Percentiles rank a stretch among this genome's conserved stretches.
These are phyloP conservation scores for Maudiozyma humilis DNA, from an alignment of 1,139 yeast species.

Conservation along the genomic window DNA sequence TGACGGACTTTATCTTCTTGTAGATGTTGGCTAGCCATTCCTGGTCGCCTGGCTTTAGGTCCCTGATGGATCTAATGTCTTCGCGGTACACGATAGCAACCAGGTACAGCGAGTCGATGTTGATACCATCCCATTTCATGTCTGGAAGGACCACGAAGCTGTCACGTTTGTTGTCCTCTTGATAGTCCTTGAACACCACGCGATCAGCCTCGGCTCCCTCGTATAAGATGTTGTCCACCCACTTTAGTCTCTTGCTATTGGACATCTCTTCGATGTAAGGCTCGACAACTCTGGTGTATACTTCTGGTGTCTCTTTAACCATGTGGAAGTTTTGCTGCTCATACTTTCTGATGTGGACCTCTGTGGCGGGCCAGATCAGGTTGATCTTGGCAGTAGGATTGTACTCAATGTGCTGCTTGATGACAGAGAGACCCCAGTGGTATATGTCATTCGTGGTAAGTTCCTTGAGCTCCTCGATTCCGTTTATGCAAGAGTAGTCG, in stretches of 20 bases:
- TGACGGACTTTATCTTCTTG: conserved; percentile 39
- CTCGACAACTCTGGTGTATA: conserved; percentile 50
- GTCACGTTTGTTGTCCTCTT: conserved; percentile 38
- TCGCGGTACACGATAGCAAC: conserved; percentile 67
- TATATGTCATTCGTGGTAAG: conserved; percentile 75
- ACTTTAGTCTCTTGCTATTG: conserved; percentile 62
- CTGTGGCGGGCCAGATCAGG: conserved; percentile 83
- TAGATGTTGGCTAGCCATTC: conserved; percentile 46
- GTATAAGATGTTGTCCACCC: conserved; percentile 83
- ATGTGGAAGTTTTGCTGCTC: conserved; percentile 49
- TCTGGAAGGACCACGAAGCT: conserved; percentile 67
- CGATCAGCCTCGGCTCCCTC: conserved; percentile 82
- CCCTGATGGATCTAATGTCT: conserved; percentile 72
- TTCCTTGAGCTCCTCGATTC: conserved; percentile 35
- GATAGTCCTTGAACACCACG: conserved; percentile 41
- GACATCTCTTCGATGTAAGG: conserved; percentile 75
- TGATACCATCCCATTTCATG: conserved; percentile 88
- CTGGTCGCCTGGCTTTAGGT: conserved; percentile 52
- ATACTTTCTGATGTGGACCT: conserved; percentile 72
- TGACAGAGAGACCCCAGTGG: conserved; percentile 60
- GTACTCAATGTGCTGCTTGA: conserved; percentile 40
- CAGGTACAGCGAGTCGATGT: conserved; percentile 62
- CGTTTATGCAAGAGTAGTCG: conserved; percentile 28
- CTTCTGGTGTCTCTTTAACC: conserved; percentile 72
- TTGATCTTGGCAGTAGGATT: conserved; percentile 67